These are phyloP conservation scores for Fusarium protoensiforme DNA, from an alignment of 2,329 filamentous ascomycete species.

Conservation along the genomic window DNA sequence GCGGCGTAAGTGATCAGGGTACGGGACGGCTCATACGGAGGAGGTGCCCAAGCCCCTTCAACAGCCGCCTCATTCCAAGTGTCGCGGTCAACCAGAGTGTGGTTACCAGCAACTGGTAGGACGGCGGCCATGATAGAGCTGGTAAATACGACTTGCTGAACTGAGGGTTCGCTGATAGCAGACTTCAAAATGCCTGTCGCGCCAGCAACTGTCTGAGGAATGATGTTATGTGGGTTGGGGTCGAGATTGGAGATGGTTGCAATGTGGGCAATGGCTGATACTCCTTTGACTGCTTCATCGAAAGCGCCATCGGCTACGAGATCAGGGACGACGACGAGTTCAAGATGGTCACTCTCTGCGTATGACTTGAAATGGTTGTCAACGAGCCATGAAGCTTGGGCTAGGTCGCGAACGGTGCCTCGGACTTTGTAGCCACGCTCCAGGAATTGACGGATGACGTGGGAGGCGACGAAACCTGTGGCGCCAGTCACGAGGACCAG, in stretches of 20 bases:
- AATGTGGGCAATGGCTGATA: constrained; percentile 56
- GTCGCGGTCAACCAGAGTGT: constrained; percentile 27
- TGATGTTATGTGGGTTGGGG: constrained; percentile 54
- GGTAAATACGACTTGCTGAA: constrained; percentile 50
- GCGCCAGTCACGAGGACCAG: constrained; percentile 58
- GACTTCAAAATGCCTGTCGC: constrained; percentile 53
- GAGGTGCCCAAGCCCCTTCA: constrained; percentile 44
- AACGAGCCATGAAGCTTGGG: constrained; percentile 49
- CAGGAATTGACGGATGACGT: constrained; percentile 55
- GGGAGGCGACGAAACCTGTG: constrained; percentile 57
- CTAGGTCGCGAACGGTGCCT: constrained; percentile 54
- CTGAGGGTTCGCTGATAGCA: constrained; percentile 50
- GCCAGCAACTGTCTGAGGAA: constrained; percentile 52
- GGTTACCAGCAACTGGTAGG: neutral
- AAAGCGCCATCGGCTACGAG: constrained; percentile 51
- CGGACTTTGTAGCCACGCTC: constrained; percentile 55
- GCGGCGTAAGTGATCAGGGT: constrained; percentile 41
- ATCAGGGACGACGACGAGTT: constrained; percentile 52
- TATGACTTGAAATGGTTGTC: constrained; percentile 45
- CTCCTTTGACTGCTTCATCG: constrained; percentile 46
- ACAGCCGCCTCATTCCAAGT: constrained; percentile 48
- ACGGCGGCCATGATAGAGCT: constrained; percentile 34
- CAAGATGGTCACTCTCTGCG: constrained; percentile 46
- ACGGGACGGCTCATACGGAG: constrained; percentile 34
- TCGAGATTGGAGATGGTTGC: constrained; percentile 54